Evolutionary conservation across 768 basidiomycete genomes (phyloP).

Genomic region (Auriscalpium vulgare): DNA sequence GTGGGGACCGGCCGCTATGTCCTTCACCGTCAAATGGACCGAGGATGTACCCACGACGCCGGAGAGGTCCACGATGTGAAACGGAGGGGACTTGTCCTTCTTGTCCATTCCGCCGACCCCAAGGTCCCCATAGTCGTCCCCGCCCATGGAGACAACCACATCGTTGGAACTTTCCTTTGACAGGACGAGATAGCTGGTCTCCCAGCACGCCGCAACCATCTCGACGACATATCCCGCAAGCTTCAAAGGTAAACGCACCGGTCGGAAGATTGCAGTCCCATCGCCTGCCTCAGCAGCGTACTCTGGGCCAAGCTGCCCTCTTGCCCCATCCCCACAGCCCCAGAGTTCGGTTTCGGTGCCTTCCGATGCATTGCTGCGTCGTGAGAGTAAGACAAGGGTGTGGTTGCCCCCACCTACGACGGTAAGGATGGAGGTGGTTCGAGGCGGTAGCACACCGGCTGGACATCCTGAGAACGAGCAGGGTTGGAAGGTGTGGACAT

Average conservation of each 20-base stretch:
- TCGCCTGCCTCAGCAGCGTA: conserved; percentile 19
- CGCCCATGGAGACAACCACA: conserved; percentile 69
- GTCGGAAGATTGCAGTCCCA: conserved; percentile 35
- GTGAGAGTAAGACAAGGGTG: conserved; percentile 56
- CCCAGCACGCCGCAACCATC: conserved; percentile 66
- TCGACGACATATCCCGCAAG: conserved; percentile 37
- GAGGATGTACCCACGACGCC: conserved; percentile 16
- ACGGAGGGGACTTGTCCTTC: conserved; percentile 12
- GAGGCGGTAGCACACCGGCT: conserved; percentile 19
- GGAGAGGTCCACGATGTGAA: conserved; percentile 36
- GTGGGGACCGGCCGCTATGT: conserved; percentile 58
- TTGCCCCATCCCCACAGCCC: conserved; percentile 65
- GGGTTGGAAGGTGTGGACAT: conserved; percentile 31
- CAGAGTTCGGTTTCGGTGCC: conserved; percentile 39
- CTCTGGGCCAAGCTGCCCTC: conserved; percentile 62
- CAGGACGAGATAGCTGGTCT: conserved; percentile 72
- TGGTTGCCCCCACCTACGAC: conserved; percentile 76
- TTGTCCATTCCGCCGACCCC: conserved; percentile 38
- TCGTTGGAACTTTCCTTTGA: conserved; percentile 35
- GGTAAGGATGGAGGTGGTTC: conserved; percentile 30
- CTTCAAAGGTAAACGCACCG: conserved; percentile 35
- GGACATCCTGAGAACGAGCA: conserved; percentile 25
- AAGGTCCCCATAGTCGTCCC: conserved; percentile 78
- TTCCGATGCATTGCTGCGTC: conserved; percentile 3
- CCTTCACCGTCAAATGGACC: conserved; percentile 25